A percentile compares a stretch with the other conserved stretches of the same genome.
phyloP scores from a whole-genome alignment of 2,329 filamentous ascomycete species.

The Ophiocordyceps robertsii region DNA sequence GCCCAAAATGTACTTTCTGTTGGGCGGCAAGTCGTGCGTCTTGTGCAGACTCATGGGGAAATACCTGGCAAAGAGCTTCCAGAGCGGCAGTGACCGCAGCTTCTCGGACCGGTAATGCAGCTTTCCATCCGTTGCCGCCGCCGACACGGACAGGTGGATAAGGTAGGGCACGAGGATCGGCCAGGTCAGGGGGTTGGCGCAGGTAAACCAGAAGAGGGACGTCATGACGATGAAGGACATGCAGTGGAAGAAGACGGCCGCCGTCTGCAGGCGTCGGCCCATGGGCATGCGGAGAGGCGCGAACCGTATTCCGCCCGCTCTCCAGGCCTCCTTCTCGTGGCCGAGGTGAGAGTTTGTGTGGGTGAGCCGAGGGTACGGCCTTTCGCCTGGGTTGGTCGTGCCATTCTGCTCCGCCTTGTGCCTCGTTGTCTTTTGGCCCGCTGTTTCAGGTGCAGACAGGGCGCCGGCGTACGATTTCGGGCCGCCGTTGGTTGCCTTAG shows the following conservation, averaged over 20 bases:
- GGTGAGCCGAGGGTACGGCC: slow-evolving; percentile 15
- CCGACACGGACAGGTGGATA: slow-evolving; percentile 70
- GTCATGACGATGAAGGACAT: slow-evolving; percentile 57
- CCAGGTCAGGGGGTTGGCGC: slow-evolving; percentile 86
- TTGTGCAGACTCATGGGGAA: slow-evolving; percentile 84
- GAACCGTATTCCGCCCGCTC: slow-evolving; percentile 55
- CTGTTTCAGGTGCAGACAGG: slow-evolving; percentile 2
- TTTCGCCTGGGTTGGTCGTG: slow-evolving; percentile 3
- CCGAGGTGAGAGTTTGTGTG: slow-evolving; percentile 5
- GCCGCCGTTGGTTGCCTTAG: neutral
- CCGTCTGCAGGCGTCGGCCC: slow-evolving; percentile 60
- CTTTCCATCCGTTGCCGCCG: slow-evolving; percentile 60
- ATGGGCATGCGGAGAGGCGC: slow-evolving; percentile 67
- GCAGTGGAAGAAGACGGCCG: slow-evolving; percentile 63
- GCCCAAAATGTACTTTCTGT: slow-evolving; percentile 88
- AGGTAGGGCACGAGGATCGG: slow-evolving; percentile 65
- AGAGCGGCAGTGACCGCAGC: slow-evolving; percentile 59
- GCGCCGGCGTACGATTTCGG: slow-evolving; percentile 9
- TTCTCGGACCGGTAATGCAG: slow-evolving; percentile 63
- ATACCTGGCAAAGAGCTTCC: slow-evolving; percentile 84
- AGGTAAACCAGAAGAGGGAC: slow-evolving; percentile 78
- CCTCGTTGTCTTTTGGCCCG: no score
- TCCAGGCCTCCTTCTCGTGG: slow-evolving; percentile 18
- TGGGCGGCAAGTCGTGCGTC: slow-evolving; percentile 63
- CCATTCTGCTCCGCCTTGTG: neutral